Conservation (phyloP, 2,329 filamentous ascomycete species). For the Polytolypa hystricis region DNA sequence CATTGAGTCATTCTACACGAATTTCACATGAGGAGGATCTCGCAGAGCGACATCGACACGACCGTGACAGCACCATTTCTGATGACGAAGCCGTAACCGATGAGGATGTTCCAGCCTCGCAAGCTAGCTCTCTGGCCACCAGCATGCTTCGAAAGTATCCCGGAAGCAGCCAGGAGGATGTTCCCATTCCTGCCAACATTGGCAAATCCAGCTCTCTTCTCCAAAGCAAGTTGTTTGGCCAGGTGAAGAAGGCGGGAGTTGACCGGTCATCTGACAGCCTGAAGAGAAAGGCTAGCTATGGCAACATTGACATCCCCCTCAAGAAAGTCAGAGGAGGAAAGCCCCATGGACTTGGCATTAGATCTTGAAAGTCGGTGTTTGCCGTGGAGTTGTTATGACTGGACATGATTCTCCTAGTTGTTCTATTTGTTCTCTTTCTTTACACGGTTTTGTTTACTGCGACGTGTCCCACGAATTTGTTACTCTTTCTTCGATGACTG, state of each 20-base stretch:
- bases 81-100: conserved; percentile 47
- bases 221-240: conserved; percentile 54
- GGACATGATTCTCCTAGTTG: not conserved
- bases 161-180: conserved; percentile 27
- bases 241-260: conserved; percentile 45
- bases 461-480: no score
- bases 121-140: conserved; percentile 66
- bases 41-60: conserved; percentile 47
- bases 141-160: conserved; percentile 57
- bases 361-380: conserved; percentile 21
- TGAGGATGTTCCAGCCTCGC: conserved; percentile 59
- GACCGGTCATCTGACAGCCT: conserved; percentile 17
- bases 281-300: conserved; percentile 33
- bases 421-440: not conserved
- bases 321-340: conserved; percentile 43
- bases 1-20: conserved; percentile 20
- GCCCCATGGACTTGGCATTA: conserved; percentile 47
- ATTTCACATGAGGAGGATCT: conserved; percentile 19
- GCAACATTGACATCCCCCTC: conserved; percentile 20
- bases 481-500: no score
- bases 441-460: not conserved
- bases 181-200: conserved; percentile 25
- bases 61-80: conserved; percentile 78
- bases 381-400: not conserved
- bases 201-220: conserved; percentile 37